Conservation (phyloP, 495 filamentous ascomycete genomes). For the Tuber aestivum region DNA sequence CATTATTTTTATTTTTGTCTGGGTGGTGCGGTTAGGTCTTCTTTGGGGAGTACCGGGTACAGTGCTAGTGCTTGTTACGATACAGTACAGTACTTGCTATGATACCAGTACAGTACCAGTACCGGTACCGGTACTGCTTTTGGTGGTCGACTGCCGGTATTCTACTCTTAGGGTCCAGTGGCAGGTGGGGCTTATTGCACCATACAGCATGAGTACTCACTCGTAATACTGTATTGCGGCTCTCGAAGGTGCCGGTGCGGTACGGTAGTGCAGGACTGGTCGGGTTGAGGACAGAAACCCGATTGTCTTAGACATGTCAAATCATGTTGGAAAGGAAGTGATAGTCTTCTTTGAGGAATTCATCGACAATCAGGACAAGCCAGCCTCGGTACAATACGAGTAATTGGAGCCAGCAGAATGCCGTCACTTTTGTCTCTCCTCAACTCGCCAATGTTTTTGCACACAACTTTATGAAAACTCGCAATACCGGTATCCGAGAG, state of each 20-base stretch:
- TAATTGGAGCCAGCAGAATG: not conserved
- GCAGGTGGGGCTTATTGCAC: not conserved
- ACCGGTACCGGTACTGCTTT: not conserved
- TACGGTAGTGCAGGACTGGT: no score
- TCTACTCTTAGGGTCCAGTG: not conserved
- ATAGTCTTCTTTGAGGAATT: not conserved
- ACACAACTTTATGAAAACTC: not conserved
- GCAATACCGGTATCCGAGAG: not conserved
- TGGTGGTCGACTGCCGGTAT: not conserved
- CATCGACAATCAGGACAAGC: not conserved
- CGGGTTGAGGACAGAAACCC: no score
- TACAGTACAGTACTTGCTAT: not conserved
- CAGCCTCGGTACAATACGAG: not conserved
- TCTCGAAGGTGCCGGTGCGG: no score
- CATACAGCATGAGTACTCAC: not conserved
- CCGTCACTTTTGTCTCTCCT: not conserved
- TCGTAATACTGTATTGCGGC: not conserved
- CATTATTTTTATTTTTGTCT: not conserved
- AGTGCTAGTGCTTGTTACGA: not conserved
- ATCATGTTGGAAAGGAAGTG: not conserved
- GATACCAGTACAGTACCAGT: no score
- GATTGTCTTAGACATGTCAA: not conserved
- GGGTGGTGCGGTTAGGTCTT: not conserved
- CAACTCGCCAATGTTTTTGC: not conserved
- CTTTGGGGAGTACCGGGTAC: not conserved